A percentile compares a stretch with the other conserved stretches of the same genome.
phyloP scores from a whole-genome alignment of 2,329 filamentous ascomycete genomes.

The Xylariaceae sp. region DNA sequence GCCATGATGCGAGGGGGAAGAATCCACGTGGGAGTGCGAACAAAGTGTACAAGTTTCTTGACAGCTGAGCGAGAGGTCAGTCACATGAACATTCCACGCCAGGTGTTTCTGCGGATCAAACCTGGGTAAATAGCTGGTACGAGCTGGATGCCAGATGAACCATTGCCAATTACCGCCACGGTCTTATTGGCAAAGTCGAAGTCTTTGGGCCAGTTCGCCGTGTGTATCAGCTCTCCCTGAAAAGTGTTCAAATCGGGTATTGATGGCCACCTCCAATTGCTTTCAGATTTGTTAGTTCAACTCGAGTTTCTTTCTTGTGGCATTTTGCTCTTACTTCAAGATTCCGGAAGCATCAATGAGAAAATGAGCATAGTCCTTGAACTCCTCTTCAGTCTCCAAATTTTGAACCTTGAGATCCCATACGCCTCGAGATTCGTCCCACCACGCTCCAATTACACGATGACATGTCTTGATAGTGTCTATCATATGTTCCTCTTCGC shows the following conservation, averaged over 20 bases:
- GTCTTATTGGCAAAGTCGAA: constrained; percentile 48
- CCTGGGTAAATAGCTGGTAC: constrained; percentile 46
- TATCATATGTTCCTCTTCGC: constrained; percentile 44
- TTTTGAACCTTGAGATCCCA: constrained; percentile 42
- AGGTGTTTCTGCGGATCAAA: constrained; percentile 14
- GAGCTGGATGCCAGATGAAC: constrained; percentile 52
- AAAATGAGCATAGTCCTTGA: constrained; percentile 45
- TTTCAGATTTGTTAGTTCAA: constrained; percentile 19
- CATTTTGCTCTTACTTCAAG: constrained; percentile 42
- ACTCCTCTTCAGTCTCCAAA: constrained; percentile 35
- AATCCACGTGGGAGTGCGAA: constrained; percentile 43
- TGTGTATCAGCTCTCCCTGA: constrained; percentile 48
- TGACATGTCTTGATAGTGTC: constrained; percentile 42
- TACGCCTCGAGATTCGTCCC: constrained; percentile 40
- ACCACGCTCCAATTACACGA: constrained; percentile 39
- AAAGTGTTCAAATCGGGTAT: constrained; percentile 44
- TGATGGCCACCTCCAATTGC: constrained; percentile 51
- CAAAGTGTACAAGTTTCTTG: constrained; percentile 38
- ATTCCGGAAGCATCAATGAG: constrained; percentile 49
- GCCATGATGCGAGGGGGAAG: constrained; percentile 34
- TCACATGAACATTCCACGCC: neutral
- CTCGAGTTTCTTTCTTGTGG: neutral
- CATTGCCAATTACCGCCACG: constrained; percentile 55
- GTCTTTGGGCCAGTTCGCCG: constrained; percentile 48
- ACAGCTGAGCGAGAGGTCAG: constrained; percentile 27